A percentile compares a stretch with the other conserved stretches of the same genome.
phyloP scores from a whole-genome alignment of 129 eudicot species.

The Sambucus nigra region DNA sequence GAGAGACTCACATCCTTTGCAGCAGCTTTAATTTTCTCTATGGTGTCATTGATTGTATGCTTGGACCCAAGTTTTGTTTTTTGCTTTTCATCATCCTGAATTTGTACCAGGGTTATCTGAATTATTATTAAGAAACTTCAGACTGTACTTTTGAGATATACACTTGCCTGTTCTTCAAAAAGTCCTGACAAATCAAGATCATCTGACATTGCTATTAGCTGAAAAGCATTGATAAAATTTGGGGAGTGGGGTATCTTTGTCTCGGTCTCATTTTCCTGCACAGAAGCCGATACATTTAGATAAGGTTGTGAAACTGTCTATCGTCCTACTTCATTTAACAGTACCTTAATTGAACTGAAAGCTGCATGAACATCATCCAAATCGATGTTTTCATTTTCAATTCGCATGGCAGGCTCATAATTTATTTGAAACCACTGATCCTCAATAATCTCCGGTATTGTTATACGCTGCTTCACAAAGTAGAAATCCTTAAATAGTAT shows the following conservation, averaged over 20 bases:
- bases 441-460: conserved; percentile 14
- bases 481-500: background rate
- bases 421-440: conserved; percentile 22
- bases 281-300: background rate
- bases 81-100: conserved; percentile 15
- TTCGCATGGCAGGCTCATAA: conserved; percentile 8
- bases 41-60: conserved; percentile 16
- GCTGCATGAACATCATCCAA: conserved; percentile 15
- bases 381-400: conserved; percentile 6
- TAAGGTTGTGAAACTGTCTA: background rate
- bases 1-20: conserved; percentile 21
- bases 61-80: conserved; percentile 23
- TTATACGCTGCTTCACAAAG: conserved; percentile 13
- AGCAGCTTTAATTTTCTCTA: conserved; percentile 25
- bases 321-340: background rate
- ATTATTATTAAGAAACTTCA: background rate
- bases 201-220: conserved; percentile 25
- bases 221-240: conserved; percentile 26
- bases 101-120: background rate
- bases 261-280: conserved; percentile 14
- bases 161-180: conserved; percentile 24
- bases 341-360: conserved; percentile 10
- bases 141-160: background rate
- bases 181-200: conserved; percentile 20
- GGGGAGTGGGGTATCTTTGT: background rate